These are phyloP conservation scores for Sphagnum tenellum DNA, from an alignment of 225 moss, liverwort and hornwort species.

Conservation along the genomic window DNA sequence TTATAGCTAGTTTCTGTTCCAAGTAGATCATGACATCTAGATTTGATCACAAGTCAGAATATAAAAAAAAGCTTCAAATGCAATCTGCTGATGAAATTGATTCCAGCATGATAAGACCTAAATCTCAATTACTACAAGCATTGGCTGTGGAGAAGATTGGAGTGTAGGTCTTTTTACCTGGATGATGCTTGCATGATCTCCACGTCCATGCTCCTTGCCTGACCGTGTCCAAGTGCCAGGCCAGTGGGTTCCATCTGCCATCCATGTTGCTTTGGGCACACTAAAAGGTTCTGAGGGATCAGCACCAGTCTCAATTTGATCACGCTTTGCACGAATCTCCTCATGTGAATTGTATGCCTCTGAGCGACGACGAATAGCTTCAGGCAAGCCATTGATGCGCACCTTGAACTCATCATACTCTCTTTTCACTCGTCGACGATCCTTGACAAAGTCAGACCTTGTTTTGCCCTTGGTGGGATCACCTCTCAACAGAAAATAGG, in stretches of 20 bases:
- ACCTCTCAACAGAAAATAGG: conserved; percentile 58
- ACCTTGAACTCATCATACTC: conserved; percentile 95
- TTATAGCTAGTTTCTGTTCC: too few species aligned
- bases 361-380: conserved; percentile 72
- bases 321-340: conserved; percentile 70
- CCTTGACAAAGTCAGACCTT: conserved; percentile 79
- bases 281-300: conserved; percentile 64
- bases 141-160: too few species aligned
- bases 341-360: conserved; percentile 91
- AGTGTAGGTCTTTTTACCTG: conserved; percentile 27
- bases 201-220: conserved; percentile 71
- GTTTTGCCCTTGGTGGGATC: conserved; percentile 84
- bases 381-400: conserved; percentile 77
- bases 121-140: too few species aligned
- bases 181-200: conserved; percentile 89
- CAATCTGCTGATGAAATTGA: too few species aligned
- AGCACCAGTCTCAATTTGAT: conserved; percentile 58
- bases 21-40: too few species aligned
- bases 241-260: conserved; percentile 97
- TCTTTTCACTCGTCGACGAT: conserved; percentile 77
- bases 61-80: too few species aligned
- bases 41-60: too few species aligned
- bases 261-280: conserved; percentile 83
- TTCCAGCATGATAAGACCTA: too few species aligned
- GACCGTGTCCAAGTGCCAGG: conserved; percentile 72